These are phyloP conservation scores for Sporobolus alterniflorus DNA, from an alignment of 202 grass and related monocot genomes.

Conservation along the genomic window DNA sequence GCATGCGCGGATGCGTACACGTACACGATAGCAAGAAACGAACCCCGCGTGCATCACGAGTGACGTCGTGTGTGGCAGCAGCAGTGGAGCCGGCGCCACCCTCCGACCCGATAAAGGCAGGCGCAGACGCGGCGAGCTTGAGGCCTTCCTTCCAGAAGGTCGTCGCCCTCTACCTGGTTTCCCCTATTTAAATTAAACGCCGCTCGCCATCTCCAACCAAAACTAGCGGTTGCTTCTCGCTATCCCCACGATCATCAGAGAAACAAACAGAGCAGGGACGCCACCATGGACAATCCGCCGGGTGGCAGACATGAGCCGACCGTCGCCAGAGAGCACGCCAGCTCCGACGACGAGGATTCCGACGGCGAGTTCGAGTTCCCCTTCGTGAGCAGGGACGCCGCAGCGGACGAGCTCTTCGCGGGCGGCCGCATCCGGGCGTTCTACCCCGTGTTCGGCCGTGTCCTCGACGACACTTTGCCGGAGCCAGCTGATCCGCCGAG, in stretches of 20 bases:
- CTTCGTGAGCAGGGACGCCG: constrained; percentile 40
- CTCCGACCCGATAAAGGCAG: not conserved
- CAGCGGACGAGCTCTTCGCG: constrained; percentile 60
- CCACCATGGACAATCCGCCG: not conserved
- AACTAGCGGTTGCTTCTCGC: not conserved
- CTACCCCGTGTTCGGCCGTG: constrained; percentile 88
- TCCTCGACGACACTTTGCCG: constrained; percentile 16
- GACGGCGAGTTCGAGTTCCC: constrained; percentile 87
- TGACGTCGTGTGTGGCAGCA: constrained; percentile 30
- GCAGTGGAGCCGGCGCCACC: not conserved
- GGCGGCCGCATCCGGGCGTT: constrained; percentile 50
- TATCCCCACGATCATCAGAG: not conserved
- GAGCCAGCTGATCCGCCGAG: constrained; percentile 1
- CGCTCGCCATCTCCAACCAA: not conserved
- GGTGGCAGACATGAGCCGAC: not conserved
- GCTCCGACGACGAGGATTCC: constrained; percentile 22
- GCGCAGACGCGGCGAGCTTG: not conserved
- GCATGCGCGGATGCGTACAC: not conserved
- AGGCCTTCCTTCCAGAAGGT: constrained; percentile 46
- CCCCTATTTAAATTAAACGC: constrained; percentile 48
- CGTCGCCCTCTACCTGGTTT: not conserved
- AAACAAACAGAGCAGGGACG: not conserved
- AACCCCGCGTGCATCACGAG: constrained; percentile 22
- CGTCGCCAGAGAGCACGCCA: not conserved
- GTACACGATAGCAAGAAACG: not conserved